Evolutionary conservation across 148 eudicot genomes (phyloP).

Genomic region (Persicaria tinctoria): DNA sequence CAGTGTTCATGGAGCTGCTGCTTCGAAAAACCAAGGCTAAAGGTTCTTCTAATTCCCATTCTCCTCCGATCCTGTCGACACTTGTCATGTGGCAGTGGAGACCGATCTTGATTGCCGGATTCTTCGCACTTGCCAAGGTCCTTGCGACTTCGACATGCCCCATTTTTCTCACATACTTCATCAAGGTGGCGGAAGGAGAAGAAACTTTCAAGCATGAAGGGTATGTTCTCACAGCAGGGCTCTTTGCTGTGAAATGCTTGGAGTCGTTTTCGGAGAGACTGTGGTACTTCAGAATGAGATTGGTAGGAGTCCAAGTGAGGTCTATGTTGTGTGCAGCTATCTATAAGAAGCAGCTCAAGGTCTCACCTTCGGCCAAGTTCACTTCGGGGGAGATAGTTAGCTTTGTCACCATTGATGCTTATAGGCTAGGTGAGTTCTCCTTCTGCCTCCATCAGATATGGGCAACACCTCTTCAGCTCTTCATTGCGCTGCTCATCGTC

Average conservation of each 20-base stretch:
- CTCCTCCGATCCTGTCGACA: slow-evolving; percentile 21
- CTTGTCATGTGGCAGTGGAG: slow-evolving; percentile 40
- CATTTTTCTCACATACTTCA: slow-evolving; percentile 39
- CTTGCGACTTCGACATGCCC: slow-evolving; percentile 45
- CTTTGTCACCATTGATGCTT: slow-evolving; percentile 46
- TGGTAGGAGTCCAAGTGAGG: slow-evolving; percentile 46
- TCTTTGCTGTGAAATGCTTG: slow-evolving; percentile 32
- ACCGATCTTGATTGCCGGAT: slow-evolving; percentile 35
- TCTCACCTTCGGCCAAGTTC: slow-evolving; percentile 33
- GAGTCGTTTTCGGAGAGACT: slow-evolving; percentile 56
- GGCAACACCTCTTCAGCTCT: slow-evolving; percentile 42
- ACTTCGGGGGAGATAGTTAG: slow-evolving; percentile 51
- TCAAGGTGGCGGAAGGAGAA: slow-evolving; percentile 24
- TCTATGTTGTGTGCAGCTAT: slow-evolving; percentile 47
- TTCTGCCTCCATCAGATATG: slow-evolving; percentile 56
- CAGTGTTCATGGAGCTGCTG: slow-evolving; percentile 25
- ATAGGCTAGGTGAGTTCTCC: slow-evolving; percentile 52
- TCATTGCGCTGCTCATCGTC: slow-evolving; percentile 27
- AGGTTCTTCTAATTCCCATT: background rate
- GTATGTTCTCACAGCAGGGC: slow-evolving; percentile 22
- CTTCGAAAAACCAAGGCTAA: slow-evolving; percentile 13
- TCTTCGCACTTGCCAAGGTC: slow-evolving; percentile 40
- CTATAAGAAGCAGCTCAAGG: slow-evolving; percentile 43
- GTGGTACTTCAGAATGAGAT: slow-evolving; percentile 39
- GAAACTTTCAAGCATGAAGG: slow-evolving; percentile 32